Evolutionary conservation across 305 asterid genomes (phyloP).

Genomic region (Euphrasia arctica): DNA sequence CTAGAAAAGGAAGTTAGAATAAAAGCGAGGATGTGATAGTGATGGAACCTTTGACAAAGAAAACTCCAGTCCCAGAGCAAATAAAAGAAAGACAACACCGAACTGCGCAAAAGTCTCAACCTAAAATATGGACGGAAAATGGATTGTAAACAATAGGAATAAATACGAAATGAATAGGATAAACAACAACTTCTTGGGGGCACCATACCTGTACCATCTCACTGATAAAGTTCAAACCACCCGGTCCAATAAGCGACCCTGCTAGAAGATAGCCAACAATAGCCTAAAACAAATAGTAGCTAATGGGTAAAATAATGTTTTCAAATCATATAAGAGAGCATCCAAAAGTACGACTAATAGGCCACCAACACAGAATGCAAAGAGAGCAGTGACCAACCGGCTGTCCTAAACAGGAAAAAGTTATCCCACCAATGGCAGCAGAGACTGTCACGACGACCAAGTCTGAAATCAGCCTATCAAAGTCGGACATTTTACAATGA

Average conservation of each 20-base stretch:
- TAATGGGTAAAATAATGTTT: conserved; percentile 15
- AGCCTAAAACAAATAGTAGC: conserved; percentile 45
- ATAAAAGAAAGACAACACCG: conserved; percentile 96
- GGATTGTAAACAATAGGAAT: not conserved
- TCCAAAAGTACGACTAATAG: conserved; percentile 17
- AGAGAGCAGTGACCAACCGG: conserved; percentile 55
- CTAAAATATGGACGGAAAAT: conserved; percentile 32
- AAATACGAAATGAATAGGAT: conserved; percentile 4
- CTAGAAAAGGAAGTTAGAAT: conserved; percentile 23
- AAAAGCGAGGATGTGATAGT: conserved; percentile 15
- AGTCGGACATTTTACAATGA: conserved; percentile 25
- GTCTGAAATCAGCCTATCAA: conserved; percentile 90
- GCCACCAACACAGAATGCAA: conserved; percentile 9
- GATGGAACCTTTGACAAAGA: conserved; percentile 75
- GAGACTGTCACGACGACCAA: conserved; percentile 96
- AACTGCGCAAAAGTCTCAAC: conserved; percentile 98
- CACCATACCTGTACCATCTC: conserved; percentile 92
- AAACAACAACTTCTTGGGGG: conserved; percentile 10
- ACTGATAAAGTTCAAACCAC: conserved; percentile 86
- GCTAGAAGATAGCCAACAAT: conserved; percentile 98
- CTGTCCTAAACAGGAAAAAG: conserved; percentile 92
- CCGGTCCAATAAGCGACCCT: conserved; percentile 96
- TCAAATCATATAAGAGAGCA: conserved; percentile 16
- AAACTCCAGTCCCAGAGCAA: conserved; percentile 97
- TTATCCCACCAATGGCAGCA: conserved; percentile 95